Evolutionary conservation across 352 stramenopile species (phyloP), one percentile per base, ranked within the genome.

Genomic region (Phytopythium delawarense): DNA sequence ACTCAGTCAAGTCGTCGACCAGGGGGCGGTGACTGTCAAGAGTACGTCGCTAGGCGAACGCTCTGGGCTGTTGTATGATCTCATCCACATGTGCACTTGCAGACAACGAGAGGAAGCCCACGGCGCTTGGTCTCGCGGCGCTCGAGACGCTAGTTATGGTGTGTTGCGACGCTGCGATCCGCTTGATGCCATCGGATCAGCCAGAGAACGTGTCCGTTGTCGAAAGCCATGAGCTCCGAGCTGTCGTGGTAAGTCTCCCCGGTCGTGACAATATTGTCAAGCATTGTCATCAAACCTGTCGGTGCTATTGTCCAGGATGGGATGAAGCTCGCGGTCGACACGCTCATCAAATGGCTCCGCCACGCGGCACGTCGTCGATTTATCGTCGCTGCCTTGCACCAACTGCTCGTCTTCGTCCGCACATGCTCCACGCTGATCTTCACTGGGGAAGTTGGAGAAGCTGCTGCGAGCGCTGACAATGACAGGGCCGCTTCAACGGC

Each of bases 131-230:
- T 0, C 53, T 79, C 6, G 70, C 76, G 7, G 79, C 74, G 1
- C 64, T 90, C 32, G 83, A 92, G 67, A 64, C 83, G 7, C 59
- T 92, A 25, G n/a, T 74, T 61, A 51, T 61, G 70, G 57, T 86
- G 59, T 70, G 78, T 21, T 57, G 64, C 12, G 71, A 83, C 12
- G 40, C 71, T 3, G 69, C 63, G 13, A 53, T 46, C 42, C 57
- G 64, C 25, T 65, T 70, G 28, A 42, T 77, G 59, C n/a, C 32
- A 7, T 62, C 48, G 16, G n/a, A 58, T 45, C 50, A 67, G 34
- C 0, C 23, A 18, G 62, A 23, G 7, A 39, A 50, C 30, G 39
- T 20, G 16, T 50, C 12, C 25, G 21, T n/a, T 20, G 9, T n/a
- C 4, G 23, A 35, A 12, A 52, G 0, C 4, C 23, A 35, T 1